Evolutionary conservation across 1,139 yeast genomes (phyloP).

Genomic region (Protomyces pachydermus): DNA sequence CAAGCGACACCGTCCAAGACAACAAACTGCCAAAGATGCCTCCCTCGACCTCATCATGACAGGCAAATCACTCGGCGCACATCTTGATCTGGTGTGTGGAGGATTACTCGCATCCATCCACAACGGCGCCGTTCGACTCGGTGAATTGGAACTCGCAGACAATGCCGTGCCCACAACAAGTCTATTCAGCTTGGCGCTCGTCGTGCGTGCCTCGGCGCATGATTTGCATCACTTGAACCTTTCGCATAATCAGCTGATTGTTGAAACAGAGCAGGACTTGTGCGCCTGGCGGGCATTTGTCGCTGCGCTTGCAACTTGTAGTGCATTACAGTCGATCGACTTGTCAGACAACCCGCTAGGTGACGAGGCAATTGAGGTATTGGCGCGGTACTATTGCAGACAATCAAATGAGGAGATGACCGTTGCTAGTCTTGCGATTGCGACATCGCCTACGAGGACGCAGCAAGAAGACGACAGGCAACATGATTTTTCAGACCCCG

Average conservation of each 20-base stretch:
- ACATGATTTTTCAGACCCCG: too few species aligned
- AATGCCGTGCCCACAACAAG: background rate
- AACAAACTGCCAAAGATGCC: background rate
- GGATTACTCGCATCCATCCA: background rate
- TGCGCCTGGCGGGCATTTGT: background rate
- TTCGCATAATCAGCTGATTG: background rate
- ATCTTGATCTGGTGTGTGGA: background rate
- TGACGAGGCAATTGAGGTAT: conserved; percentile 30
- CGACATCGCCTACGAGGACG: too few species aligned
- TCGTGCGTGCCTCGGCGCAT: background rate
- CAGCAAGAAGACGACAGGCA: too few species aligned
- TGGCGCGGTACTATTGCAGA: conserved; percentile 36
- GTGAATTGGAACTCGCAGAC: background rate
- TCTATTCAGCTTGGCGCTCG: background rate
- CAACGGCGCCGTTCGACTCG: background rate
- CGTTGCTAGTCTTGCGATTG: background rate
- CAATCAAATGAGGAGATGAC: background rate
- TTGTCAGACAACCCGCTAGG: conserved; percentile 3
- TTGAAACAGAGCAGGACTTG: background rate
- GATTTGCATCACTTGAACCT: background rate
- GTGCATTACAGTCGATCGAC: background rate
- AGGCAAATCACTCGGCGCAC: background rate
- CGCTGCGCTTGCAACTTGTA: background rate
- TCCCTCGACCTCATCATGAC: background rate
- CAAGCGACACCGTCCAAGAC: background rate